These are phyloP conservation scores for Pythium plurisporium DNA, from an alignment of 352 stramenopile species.

Conservation along the genomic window DNA sequence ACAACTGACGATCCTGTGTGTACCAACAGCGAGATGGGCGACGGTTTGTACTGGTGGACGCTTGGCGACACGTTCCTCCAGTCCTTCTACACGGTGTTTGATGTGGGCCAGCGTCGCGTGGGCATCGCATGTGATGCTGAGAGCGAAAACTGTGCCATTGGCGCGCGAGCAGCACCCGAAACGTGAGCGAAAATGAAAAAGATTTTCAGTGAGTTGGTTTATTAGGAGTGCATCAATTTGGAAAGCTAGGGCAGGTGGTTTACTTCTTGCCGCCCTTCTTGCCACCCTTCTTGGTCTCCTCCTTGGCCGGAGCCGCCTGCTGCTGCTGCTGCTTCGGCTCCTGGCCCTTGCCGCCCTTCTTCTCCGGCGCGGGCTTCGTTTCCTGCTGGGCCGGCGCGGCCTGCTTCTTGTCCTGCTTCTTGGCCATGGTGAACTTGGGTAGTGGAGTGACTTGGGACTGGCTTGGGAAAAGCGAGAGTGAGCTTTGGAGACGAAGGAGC, in stretches of 20 bases:
- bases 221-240: neutral
- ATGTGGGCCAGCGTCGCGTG: constrained; percentile 37
- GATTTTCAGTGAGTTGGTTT: neutral
- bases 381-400: too few relatives aligned
- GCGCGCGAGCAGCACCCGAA: neutral
- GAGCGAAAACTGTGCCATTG: constrained; percentile 15
- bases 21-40: constrained; percentile 27
- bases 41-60: constrained; percentile 54
- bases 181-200: neutral
- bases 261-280: constrained; percentile 40
- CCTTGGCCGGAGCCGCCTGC: constrained; percentile 8
- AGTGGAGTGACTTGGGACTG: too few relatives aligned
- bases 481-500: too few relatives aligned
- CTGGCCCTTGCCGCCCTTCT: neutral
- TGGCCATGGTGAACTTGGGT: too few relatives aligned
- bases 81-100: constrained; percentile 63
- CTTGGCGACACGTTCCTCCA: constrained; percentile 55
- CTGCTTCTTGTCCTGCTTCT: too few relatives aligned
- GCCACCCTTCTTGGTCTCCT: constrained; percentile 32
- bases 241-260: neutral
- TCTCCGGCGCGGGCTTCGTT: neutral
- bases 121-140: constrained; percentile 39
- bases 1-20: too few relatives aligned
- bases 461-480: too few relatives aligned
- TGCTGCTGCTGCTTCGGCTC: neutral